Evolutionary conservation across 306 rosid genomes (phyloP).

Genomic region (Vicia faba): DNA sequence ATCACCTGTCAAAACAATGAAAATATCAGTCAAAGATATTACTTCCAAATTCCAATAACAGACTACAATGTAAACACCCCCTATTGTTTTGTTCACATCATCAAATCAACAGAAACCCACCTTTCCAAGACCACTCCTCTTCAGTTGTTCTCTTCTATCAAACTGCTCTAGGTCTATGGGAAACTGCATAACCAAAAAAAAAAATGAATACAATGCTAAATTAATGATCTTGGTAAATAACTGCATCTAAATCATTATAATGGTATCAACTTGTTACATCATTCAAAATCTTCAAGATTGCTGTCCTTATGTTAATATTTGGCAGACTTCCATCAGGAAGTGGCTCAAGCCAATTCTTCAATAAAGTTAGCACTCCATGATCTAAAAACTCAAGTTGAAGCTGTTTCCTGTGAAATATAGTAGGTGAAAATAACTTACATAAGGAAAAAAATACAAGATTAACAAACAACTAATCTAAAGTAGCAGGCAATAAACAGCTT

Average conservation of each 20-base stretch:
- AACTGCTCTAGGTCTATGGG: slow-evolving; percentile 89
- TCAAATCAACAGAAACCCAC: slow-evolving; percentile 39
- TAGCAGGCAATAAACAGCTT: slow-evolving; percentile 39
- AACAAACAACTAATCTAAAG: background rate
- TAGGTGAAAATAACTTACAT: background rate
- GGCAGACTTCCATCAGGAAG: slow-evolving; percentile 98
- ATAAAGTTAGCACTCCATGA: slow-evolving; percentile 80
- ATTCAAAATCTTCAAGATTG: slow-evolving; percentile 80
- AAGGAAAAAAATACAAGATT: background rate
- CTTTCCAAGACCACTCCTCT: slow-evolving; percentile 97
- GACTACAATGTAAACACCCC: background rate
- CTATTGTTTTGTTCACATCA: background rate
- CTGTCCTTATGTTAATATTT: slow-evolving; percentile 79
- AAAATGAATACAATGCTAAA: slow-evolving; percentile 35
- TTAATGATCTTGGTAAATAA: slow-evolving; percentile 2
- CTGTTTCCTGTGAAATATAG: slow-evolving; percentile 63
- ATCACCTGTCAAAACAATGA: slow-evolving; percentile 62
- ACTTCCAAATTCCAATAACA: slow-evolving; percentile 24
- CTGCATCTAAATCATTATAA: slow-evolving; percentile 25
- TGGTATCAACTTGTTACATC: slow-evolving; percentile 56
- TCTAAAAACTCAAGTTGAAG: slow-evolving; percentile 91
- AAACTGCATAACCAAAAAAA: slow-evolving; percentile 63
- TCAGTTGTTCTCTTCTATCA: slow-evolving; percentile 94
- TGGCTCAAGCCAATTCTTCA: slow-evolving; percentile 96
- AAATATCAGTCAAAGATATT: slow-evolving; percentile 23